Conservation (phyloP, 1,284 basidiomycete species). For the Trametes polyzona region DNA sequence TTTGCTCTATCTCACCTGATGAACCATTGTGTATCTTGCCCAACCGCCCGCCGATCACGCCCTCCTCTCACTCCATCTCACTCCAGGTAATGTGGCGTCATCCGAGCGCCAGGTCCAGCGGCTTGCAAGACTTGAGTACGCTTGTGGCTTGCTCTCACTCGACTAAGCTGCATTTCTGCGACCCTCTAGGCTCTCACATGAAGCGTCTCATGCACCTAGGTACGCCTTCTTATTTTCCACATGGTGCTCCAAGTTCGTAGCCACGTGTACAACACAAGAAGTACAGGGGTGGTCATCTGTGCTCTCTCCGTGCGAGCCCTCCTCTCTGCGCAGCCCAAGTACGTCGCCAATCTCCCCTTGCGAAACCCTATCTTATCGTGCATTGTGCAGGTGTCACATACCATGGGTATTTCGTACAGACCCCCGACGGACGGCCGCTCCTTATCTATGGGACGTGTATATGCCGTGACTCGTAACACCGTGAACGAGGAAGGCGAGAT, state of each 20-base stretch:
- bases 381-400: background rate
- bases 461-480: background rate
- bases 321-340: background rate
- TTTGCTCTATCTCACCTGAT: background rate
- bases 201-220: background rate
- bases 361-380: slow-evolving; percentile 18
- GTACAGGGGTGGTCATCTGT: slow-evolving; percentile 17
- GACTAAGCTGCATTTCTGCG: no score
- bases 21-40: slow-evolving; percentile 7
- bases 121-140: no score
- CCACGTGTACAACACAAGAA: slow-evolving; percentile 8
- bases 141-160: no score
- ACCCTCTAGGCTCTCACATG: background rate
- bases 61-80: background rate
- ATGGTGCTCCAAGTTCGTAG: background rate
- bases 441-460: slow-evolving; percentile 2
- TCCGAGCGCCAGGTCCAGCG: no score
- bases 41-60: background rate
- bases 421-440: slow-evolving; percentile 5
- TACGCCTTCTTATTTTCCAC: background rate
- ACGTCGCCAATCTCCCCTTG: slow-evolving; percentile 1
- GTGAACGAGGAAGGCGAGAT: background rate
- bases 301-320: slow-evolving; percentile 3
- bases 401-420: slow-evolving; percentile 2
- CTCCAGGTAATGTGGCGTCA: no score